Evolutionary conservation across 768 basidiomycete genomes (phyloP).

Genomic region (Tulasnella sp.): DNA sequence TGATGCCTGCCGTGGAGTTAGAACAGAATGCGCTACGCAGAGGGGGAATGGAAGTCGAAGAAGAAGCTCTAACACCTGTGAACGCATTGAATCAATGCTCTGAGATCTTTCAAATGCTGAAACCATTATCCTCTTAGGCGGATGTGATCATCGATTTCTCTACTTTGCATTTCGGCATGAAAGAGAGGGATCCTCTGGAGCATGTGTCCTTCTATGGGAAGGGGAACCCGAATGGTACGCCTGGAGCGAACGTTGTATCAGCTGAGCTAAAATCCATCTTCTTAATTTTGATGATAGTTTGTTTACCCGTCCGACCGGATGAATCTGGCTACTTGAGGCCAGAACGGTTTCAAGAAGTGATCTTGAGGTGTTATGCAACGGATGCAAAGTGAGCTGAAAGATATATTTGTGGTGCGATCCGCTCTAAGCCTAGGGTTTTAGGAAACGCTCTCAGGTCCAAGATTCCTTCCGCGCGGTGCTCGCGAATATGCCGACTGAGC

Average conservation of each 20-base stretch:
- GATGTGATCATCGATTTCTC: constrained; percentile 56
- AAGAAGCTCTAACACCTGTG: constrained; percentile 7
- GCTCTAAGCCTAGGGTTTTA: constrained; percentile 18
- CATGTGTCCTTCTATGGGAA: constrained; percentile 68
- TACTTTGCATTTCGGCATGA: constrained; percentile 69
- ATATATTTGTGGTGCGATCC: not conserved
- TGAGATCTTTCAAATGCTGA: not conserved
- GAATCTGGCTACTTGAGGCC: constrained; percentile 62
- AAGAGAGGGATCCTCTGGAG: constrained; percentile 56
- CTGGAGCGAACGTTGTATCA: constrained; percentile 19
- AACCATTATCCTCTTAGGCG: constrained; percentile 18
- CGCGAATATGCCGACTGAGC: constrained; percentile 13
- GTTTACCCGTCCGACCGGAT: constrained; percentile 27
- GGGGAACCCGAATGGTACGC: constrained; percentile 41
- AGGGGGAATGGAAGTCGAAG: constrained; percentile 22
- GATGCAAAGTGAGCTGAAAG: constrained; percentile 32
- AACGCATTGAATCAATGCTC: not conserved
- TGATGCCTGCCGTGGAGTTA: constrained; percentile 13
- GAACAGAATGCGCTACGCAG: constrained; percentile 38
- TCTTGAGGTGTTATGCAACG: constrained; percentile 59
- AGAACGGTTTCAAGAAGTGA: constrained; percentile 52
- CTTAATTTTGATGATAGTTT: not conserved
- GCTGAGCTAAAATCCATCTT: not conserved
- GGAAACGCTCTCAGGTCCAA: constrained; percentile 54
- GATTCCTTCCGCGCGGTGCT: constrained; percentile 48